Base-by-base conservation (phyloP, 306 rosid genomes). In the Vicia faba region DNA sequence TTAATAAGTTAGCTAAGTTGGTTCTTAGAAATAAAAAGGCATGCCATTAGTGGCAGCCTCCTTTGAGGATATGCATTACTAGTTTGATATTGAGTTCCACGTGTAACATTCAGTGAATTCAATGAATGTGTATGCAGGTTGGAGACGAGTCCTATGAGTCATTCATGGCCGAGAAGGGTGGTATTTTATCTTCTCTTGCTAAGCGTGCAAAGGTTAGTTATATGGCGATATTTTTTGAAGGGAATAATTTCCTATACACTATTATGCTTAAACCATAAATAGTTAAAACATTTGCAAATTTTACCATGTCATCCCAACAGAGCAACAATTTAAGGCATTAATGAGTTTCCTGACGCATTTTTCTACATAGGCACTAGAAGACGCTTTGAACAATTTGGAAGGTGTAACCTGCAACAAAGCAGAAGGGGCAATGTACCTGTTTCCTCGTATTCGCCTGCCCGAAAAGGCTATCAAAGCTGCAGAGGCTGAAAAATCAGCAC, bases 401-500 rank as follows among this genome's bases (percentile, higher is more conserved):
- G 95, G 95, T 49, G 87, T 92, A 55, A 80, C 89, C 38, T 91
- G 96, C 82, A 92, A 89, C 83, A 85, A 81, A 87, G 88, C 98
- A 0, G 95, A 92, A 81, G 98, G 98, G 13, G 98, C 96, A 19
- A 89, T 88, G 96, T 89, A 92, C 64, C 83, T 92, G 61, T 92
- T 89, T 49, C 96, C 98, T 35, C 79, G 72, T 10, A 82, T 92
- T 69, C 49, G 62, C 35, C 72, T 92, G 51, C 87, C 98, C 0
- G 66, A 72, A 69, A 92, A 89, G 78, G 96, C 95, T 61, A 87
- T 92, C 65, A 56, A 87, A 76, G 96, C 96, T 61, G 96, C 95
- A 0, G 90, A 71, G 62, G 91, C 83, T 67, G 92, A 43, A 68
- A 80, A 87, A 0, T 64, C 72, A 28, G 85, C 91, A 13, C 86